Evolutionary conservation across 106 monocot species (phyloP), one percentile per base, ranked within the genome.

Genomic region (Triglochin maritima): DNA sequence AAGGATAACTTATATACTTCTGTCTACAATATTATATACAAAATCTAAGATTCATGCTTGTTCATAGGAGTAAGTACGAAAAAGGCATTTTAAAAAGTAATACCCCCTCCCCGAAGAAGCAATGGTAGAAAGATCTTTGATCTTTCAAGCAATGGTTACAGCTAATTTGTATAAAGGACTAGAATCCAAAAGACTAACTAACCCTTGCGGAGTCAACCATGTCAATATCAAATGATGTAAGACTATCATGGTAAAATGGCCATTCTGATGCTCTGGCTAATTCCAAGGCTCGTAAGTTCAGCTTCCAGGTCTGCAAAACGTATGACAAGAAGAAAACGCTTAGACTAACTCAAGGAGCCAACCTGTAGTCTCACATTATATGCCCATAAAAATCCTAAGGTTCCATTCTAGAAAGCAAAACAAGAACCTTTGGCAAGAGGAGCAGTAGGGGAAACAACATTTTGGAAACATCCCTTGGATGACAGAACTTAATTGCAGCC

Each of bases 281-380:
- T 71, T 87, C 83, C 77, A 90, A 63, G 44, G 85, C 87, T 76
- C 81, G 85, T 56, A 87, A 72, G 68, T 81, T 87, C 44, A 87
- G 10, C 54, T 56, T 90, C 77, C 78, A 85, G 42, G 82, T 85
- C 94, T 94, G 79, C 29, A 52, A 66, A n/a, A 52, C 2, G 11
- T 9, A 17, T 50, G 1, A 3, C 13, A 49, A 66, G 52, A 49
- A 50, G n/a, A 16, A 51, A 66, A 59, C 41, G 3, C 0, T 55
- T n/a, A 9, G 11, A 3, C 55, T 12, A 55, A n/a, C 55, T 48
- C 5, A 47, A 47, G 5, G 29, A 29, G 52, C 9, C 52, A 11
- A 11, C 11, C 7, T 52, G 0, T 52, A 52, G 2, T 52, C 0
- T 11, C 52, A 7, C 11, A 11, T 52, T 52, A 52, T 52, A 52